Base-by-base conservation (phyloP, 345 rosid genomes). In the Gossypium herbaceum region DNA sequence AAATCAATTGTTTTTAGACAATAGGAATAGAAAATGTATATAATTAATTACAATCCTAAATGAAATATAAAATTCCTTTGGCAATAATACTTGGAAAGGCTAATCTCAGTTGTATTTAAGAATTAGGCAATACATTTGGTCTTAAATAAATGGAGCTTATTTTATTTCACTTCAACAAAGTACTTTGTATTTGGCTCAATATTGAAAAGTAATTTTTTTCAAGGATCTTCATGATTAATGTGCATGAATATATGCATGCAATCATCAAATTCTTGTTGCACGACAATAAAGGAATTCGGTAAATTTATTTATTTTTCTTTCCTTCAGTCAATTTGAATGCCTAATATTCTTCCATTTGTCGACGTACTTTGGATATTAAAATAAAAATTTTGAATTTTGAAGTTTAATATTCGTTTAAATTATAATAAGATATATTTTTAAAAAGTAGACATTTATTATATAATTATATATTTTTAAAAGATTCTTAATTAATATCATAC, bases 181-280 rank as follows among this genome's bases (percentile, higher is more conserved):
- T 60, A 60, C 65, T 60, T 25, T 60, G 65, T 27, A 60, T 60
- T 60, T 60, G 65, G 65, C 43, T 12, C n/a, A 27, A 27, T 27
- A 27, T 25, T 60, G 19, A 60, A 27, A 27, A 27, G 6, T 3
- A 8, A 1, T 8, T 2, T 16, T 9, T 69, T 69, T 4, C 2
- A 69, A 27, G 3, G 51, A 25, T 50, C 12, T 69, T 16, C 15
- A 50, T 50, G 15, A 68, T 68, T 25, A 24, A 24, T 12, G 22
- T 69, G 45, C 73, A 27, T 51, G 59, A 50, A 69, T 50, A 13
- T 13, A 48, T 48, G 10, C 16, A 48, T 45, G 22, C 12, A 9
- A 50, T 0, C 13, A 3, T 50, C n/a, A 25, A 4, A 16, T 68
- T 67, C 19, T 47, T 7, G 7, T 22, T 29, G 12, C 17, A 44